These are phyloP conservation scores for Venturia oleaginea DNA, from an alignment of 2,329 filamentous ascomycete species.

Conservation along the genomic window DNA sequence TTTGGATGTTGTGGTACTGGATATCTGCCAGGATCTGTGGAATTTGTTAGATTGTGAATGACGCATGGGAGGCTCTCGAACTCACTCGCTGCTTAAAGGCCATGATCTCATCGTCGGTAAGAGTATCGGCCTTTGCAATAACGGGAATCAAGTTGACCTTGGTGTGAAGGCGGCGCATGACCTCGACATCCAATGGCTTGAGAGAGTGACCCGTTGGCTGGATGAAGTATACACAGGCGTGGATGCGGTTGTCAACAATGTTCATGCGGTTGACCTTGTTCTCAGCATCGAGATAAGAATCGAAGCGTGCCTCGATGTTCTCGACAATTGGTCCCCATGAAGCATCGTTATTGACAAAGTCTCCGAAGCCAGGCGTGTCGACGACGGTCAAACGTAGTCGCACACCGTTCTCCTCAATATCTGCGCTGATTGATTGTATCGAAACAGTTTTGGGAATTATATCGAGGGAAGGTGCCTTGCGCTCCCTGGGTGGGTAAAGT, in stretches of 20 bases:
- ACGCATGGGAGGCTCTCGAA: conserved; percentile 19
- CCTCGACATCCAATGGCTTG: conserved; percentile 97
- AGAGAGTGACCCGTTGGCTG: conserved; percentile 97
- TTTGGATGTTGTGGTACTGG: conserved; percentile 93
- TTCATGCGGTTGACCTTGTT: conserved; percentile 99
- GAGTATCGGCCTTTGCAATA: conserved; percentile 95
- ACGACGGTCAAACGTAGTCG: conserved; percentile 93
- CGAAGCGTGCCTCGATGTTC: conserved; percentile 98
- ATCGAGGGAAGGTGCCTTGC: conserved; percentile 92
- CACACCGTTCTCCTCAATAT: conserved; percentile 95
- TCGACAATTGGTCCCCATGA: conserved; percentile 98
- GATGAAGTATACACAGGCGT: conserved; percentile 99
- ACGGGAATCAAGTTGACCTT: conserved; percentile 99
- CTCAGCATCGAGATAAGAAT: conserved; percentile 96
- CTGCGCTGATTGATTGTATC: conserved; percentile 46
- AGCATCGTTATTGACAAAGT: conserved; percentile 99
- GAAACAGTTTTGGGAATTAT: conserved; percentile 81
- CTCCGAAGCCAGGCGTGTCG: conserved; percentile 94
- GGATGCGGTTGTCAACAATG: conserved; percentile 98
- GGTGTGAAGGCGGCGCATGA: conserved; percentile 98
- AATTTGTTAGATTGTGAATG: conserved; percentile 17
- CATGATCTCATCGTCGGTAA: conserved; percentile 92
- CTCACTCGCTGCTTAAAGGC: conserved; percentile 94
- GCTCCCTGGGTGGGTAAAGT: conserved; percentile 96
- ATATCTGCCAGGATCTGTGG: conserved; percentile 89